phyloP scores from a whole-genome alignment of 805 yeast species.

The Candida oleophila region DNA sequence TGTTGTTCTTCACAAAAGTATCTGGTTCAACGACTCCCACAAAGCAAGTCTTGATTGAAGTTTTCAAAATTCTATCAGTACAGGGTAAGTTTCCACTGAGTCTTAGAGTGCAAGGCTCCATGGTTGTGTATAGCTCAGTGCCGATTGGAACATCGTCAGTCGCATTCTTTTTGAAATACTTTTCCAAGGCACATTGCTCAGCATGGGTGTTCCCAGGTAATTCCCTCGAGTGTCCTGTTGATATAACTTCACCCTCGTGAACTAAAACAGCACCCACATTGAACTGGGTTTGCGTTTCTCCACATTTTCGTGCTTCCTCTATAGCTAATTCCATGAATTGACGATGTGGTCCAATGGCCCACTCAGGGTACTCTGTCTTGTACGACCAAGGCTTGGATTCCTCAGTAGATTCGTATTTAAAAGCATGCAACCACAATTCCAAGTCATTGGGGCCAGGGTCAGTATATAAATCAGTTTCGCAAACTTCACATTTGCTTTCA shows the following conservation, averaged over 20 bases:
- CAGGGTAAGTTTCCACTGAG: constrained; percentile 91
- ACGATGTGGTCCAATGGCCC: constrained; percentile 68
- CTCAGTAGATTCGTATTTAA: constrained; percentile 62
- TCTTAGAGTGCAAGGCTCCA: constrained; percentile 94
- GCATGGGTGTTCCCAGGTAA: constrained; percentile 96
- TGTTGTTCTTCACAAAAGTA: constrained; percentile 78
- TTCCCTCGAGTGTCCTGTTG: constrained; percentile 88
- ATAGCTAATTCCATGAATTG: constrained; percentile 75
- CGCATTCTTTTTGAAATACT: constrained; percentile 48
- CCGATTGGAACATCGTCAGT: constrained; percentile 60
- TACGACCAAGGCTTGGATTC: constrained; percentile 59
- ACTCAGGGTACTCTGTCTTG: constrained; percentile 72
- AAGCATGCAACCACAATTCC: constrained; percentile 90
- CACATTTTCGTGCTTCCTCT: constrained; percentile 76
- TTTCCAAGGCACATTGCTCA: constrained; percentile 89
- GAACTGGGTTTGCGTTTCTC: constrained; percentile 79
- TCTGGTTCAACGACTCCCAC: constrained; percentile 93
- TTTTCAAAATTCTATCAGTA: constrained; percentile 67
- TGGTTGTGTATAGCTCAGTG: constrained; percentile 84
- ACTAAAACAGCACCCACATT: constrained; percentile 92
- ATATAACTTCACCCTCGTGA: constrained; percentile 55
- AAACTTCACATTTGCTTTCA: constrained; percentile 59
- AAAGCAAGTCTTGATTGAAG: constrained; percentile 67
- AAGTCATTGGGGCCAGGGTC: constrained; percentile 90
- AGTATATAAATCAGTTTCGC: constrained; percentile 70